Percentiles rank a stretch among this genome's conserved stretches.
Conservation (phyloP, 106 monocot species). For the Hemerocallis citrina region DNA sequence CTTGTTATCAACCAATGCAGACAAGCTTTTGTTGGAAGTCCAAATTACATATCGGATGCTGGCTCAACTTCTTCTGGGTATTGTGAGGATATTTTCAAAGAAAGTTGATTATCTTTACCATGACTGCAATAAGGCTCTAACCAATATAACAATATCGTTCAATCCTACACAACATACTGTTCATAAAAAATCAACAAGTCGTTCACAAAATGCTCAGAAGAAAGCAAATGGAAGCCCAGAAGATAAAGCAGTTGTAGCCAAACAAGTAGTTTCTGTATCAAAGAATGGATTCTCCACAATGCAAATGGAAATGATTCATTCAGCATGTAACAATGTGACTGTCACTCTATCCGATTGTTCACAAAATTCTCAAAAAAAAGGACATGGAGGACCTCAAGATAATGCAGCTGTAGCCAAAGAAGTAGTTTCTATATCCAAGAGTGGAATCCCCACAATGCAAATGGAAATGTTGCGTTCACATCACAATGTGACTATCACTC, state of each 20-base stretch:
- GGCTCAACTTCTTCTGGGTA: constrained; percentile 80
- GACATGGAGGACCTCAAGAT: background rate
- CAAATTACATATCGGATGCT: constrained; percentile 61
- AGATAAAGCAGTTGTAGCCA: background rate
- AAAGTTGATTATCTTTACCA: constrained; percentile 72
- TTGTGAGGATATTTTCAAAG: constrained; percentile 83
- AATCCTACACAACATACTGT: constrained; percentile 1
- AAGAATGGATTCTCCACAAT: constrained; percentile 1
- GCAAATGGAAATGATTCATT: constrained; percentile 24
- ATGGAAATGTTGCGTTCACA: constrained; percentile 22
- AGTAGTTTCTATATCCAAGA: background rate
- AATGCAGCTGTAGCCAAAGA: background rate
- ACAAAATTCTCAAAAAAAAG: constrained; percentile 7
- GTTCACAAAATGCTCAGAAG: constrained; percentile 1
- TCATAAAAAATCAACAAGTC: constrained; percentile 6
- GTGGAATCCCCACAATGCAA: constrained; percentile 3
- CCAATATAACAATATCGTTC: constrained; percentile 23
- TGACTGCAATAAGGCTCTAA: constrained; percentile 50
- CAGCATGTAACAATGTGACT: too few relatives aligned
- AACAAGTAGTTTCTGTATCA: background rate
- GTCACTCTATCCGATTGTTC: too few relatives aligned
- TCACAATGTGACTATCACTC: constrained; percentile 18
- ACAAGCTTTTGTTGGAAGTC: constrained; percentile 60
- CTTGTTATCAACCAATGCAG: constrained; percentile 32
- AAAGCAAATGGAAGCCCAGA: constrained; percentile 3